Evolutionary conservation across 495 filamentous ascomycete species (phyloP).

Genomic region (Xylaria scruposa): DNA sequence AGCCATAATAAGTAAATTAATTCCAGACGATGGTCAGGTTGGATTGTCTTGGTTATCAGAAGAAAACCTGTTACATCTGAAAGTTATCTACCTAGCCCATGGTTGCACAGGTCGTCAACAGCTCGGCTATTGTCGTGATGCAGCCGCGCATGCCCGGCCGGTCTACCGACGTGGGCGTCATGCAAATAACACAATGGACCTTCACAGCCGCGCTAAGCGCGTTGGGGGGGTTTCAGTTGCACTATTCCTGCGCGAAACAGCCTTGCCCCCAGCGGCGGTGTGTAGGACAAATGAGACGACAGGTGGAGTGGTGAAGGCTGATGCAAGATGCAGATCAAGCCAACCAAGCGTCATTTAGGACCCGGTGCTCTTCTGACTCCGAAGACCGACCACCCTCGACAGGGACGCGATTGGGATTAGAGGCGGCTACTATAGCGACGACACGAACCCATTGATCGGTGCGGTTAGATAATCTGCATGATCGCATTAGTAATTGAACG

Average conservation of each 20-base stretch:
- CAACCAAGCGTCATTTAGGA: slow-evolving; percentile 36
- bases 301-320: slow-evolving; percentile 13
- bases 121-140: slow-evolving; percentile 1
- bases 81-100: neutral
- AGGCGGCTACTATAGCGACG: slow-evolving; percentile 27
- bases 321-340: slow-evolving; percentile 14
- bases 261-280: slow-evolving; percentile 23
- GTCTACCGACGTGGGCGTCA: slow-evolving; percentile 26
- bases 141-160: slow-evolving; percentile 18
- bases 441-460: slow-evolving; percentile 36
- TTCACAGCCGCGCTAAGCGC: slow-evolving; percentile 35
- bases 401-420: slow-evolving; percentile 32
- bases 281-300: slow-evolving; percentile 25
- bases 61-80: neutral
- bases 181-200: neutral
- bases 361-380: slow-evolving; percentile 14
- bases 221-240: slow-evolving; percentile 26
- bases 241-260: slow-evolving; percentile 21
- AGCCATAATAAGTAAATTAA: slow-evolving; percentile 1
- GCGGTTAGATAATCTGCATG: slow-evolving; percentile 34
- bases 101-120: slow-evolving; percentile 13
- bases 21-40: slow-evolving; percentile 5
- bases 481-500: neutral
- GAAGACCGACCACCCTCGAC: slow-evolving; percentile 14
- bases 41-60: neutral